Percentiles rank a stretch among this genome's conserved stretches.
These are phyloP conservation scores for Berberis thunbergii DNA, from an alignment of 164 flowering plant species.

Conservation along the genomic window DNA sequence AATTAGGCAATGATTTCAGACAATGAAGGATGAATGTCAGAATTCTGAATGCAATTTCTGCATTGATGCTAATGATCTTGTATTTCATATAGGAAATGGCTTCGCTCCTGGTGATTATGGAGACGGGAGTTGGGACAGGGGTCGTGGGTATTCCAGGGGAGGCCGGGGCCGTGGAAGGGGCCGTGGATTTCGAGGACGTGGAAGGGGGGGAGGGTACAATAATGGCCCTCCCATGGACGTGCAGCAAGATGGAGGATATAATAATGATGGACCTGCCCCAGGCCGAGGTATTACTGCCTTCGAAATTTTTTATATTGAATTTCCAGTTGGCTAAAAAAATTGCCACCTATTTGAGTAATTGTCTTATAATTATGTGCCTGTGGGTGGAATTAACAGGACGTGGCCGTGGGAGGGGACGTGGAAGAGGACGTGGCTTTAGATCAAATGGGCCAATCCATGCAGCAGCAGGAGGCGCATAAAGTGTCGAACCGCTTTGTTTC, in stretches of 20 bases:
- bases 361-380: neutral
- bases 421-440: slow-evolving; percentile 55
- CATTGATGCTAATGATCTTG: no score
- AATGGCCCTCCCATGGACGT: neutral
- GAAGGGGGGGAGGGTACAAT: slow-evolving; percentile 17
- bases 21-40: no score
- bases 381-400: slow-evolving; percentile 15
- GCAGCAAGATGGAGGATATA: neutral
- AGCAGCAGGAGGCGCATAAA: slow-evolving; percentile 21
- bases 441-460: slow-evolving; percentile 40
- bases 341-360: neutral
- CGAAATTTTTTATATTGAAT: neutral
- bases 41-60: no score
- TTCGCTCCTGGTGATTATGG: slow-evolving; percentile 15
- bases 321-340: neutral
- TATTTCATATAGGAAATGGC: no score
- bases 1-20: no score
- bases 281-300: slow-evolving; percentile 38
- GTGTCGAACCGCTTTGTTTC: slow-evolving; percentile 5
- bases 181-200: slow-evolving; percentile 32
- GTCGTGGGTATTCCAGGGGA: slow-evolving; percentile 30
- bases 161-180: slow-evolving; percentile 37
- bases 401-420: slow-evolving; percentile 43
- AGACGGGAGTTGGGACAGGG: slow-evolving; percentile 32
- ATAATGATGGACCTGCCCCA: slow-evolving; percentile 34